Percentiles rank a stretch among this genome's conserved stretches.
Conservation (phyloP, 441 rosid species). For the Rhodomyrtus psidioides region DNA sequence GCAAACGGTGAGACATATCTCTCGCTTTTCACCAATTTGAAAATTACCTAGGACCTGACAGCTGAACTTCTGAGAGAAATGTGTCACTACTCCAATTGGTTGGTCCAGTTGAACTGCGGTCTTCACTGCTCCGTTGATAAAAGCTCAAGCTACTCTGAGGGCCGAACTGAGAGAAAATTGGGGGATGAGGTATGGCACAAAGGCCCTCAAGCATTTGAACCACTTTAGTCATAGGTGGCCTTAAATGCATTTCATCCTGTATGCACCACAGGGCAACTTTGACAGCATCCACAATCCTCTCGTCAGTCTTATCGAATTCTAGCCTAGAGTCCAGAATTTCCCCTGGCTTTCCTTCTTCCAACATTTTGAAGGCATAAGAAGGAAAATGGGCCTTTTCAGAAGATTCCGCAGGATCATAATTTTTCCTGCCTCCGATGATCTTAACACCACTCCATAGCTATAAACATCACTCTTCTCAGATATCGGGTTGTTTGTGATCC, state of each 20-base stretch:
- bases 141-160: neutral
- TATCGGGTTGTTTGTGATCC: neutral
- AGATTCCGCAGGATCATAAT: neutral
- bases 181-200: neutral
- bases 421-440: conserved; percentile 1
- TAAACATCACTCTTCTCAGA: neutral
- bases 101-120: neutral
- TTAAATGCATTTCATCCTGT: neutral
- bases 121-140: conserved; percentile 9
- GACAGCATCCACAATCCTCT: neutral
- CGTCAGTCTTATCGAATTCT: neutral
- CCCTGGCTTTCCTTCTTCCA: neutral
- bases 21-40: neutral
- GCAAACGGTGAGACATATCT: neutral
- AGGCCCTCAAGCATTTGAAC: neutral
- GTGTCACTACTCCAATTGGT: neutral
- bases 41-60: neutral
- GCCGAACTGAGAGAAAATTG: neutral
- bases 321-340: neutral
- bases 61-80: neutral
- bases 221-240: neutral
- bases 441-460: neutral
- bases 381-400: neutral
- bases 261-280: neutral
- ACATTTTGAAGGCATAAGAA: neutral